Base-by-base conservation (phyloP, 1,284 basidiomycete species). In the Irpex lacteus region DNA sequence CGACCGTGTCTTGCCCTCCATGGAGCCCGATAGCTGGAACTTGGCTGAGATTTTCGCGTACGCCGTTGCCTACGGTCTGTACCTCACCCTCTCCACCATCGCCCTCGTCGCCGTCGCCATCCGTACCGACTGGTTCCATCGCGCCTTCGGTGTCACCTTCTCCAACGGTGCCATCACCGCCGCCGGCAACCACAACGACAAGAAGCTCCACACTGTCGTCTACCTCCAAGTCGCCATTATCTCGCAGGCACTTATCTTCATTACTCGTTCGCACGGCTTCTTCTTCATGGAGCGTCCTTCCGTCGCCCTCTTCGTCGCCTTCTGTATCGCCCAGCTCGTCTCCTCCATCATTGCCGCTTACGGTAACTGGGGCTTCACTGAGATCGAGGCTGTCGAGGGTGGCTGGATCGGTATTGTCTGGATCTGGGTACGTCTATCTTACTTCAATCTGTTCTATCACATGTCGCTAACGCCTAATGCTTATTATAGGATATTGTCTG, bases 261-360 rank as follows among this genome's bases (percentile, higher is more conserved):
- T 97, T 77, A 98, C 96, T 44, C 95, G 96, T 82, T 91, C 96
- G 70, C 96, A 98, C 78, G 86, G 93, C 34, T 97, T 95, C 85
- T 98, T 96, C 87, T 98, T 97, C 87, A 95, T 95, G 92, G 96
- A 98, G 81, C 90, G 96, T 67, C 96, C 96, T 26, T 97, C 96
- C 56, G 81, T 85, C 60, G 96, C 96, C 56, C 86, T 98, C 63
- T 84, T 98, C 82, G 78, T 81, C 69, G 96, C 96, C 50, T 98
- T 98, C 87, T 90, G 88, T 76, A 70, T 98, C 65, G 96, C 96
- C 44, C 96, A 98, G 81, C 86, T 98, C 65, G 84, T 98, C 68
- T 95, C 96, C 2, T 95, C 95, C 61, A 96, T 98, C 82, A 98
- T 98, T 70, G 95, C 96, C 62, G 95, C 85, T 38, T 98, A 90